Percentiles rank a stretch among this genome's conserved stretches.
phyloP scores from a whole-genome alignment of 805 yeast species.

The Sungouiozyma intestinalis region DNA sequence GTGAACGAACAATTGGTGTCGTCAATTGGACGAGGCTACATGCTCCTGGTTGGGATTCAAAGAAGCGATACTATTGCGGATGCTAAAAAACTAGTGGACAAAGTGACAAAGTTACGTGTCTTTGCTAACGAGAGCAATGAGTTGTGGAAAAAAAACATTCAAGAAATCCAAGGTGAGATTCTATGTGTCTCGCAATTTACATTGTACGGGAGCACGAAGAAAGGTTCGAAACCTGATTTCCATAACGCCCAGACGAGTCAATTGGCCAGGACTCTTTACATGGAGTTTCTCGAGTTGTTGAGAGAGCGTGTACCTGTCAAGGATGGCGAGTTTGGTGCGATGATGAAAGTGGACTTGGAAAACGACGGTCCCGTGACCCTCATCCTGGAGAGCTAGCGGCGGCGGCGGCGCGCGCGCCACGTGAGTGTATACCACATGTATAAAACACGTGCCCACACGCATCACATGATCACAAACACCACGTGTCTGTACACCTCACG shows the following conservation, averaged over 20 bases:
- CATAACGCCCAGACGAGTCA: slow-evolving; percentile 82
- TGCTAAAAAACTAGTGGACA: slow-evolving; percentile 55
- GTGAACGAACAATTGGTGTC: slow-evolving; percentile 39
- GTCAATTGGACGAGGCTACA: slow-evolving; percentile 49
- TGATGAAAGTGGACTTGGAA: slow-evolving; percentile 86
- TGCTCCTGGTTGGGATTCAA: slow-evolving; percentile 78
- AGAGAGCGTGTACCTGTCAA: slow-evolving; percentile 69
- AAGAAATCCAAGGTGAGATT: slow-evolving; percentile 60
- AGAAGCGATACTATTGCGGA: slow-evolving; percentile 69
- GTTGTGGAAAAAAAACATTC: slow-evolving; percentile 70
- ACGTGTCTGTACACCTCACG: no score
- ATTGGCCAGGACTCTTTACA: no score
- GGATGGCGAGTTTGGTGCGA: slow-evolving; percentile 90
- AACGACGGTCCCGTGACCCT: slow-evolving; percentile 95
- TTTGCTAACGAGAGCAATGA: slow-evolving; percentile 59
- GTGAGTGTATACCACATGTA: no score
- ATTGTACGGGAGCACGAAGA: slow-evolving; percentile 69
- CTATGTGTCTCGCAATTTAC: slow-evolving; percentile 91
- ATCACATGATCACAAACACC: no score
- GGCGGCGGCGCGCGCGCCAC: no score
- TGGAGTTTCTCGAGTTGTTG: no score
- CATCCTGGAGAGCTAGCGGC: slow-evolving; percentile 58
- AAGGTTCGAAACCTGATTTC: slow-evolving; percentile 93
- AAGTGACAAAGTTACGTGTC: slow-evolving; percentile 52
- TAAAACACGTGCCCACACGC: no score